Percentiles rank a stretch among this genome's conserved stretches.
Conservation (phyloP, 1,284 basidiomycete species). For the Porodaedalea pini region DNA sequence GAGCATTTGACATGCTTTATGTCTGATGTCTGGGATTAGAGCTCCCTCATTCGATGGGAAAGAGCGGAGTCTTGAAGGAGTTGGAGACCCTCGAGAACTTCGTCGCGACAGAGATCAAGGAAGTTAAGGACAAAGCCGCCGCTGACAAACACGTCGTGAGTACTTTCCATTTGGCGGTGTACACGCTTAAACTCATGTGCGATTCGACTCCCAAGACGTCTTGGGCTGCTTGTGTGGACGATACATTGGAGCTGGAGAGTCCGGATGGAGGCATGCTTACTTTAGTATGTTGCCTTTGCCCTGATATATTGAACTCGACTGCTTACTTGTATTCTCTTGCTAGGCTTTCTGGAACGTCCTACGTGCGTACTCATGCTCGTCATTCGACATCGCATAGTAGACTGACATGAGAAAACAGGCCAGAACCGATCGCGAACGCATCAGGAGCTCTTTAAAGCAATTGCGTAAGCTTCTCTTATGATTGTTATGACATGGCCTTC, state of each 20-base stretch:
- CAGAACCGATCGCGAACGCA: slow-evolving; percentile 8
- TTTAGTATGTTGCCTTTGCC: slow-evolving; percentile 3
- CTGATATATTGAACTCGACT: not conserved
- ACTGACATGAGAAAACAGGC: not conserved
- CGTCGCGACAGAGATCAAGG: not conserved
- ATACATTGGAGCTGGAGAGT: slow-evolving; percentile 7
- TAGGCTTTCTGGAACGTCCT: slow-evolving; percentile 17
- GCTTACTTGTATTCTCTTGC: not conserved
- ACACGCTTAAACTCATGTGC: too few relatives aligned
- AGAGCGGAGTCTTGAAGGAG: not conserved
- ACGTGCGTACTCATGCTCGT: not conserved
- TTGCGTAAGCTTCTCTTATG: slow-evolving; percentile 7
- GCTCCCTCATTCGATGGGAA: not conserved
- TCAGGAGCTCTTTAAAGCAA: slow-evolving; percentile 6
- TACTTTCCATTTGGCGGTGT: not conserved
- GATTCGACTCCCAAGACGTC: slow-evolving; percentile 11
- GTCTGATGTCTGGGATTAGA: too few relatives aligned
- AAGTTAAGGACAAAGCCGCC: not conserved
- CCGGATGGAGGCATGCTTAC: slow-evolving; percentile 12
- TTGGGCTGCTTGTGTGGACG: slow-evolving; percentile 18
- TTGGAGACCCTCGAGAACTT: not conserved
- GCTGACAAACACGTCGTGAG: slow-evolving; percentile 17
- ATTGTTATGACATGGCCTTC: not conserved
- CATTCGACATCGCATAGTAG: not conserved
- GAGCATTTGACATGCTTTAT: too few relatives aligned